Conservation (phyloP, 2,329 filamentous ascomycete genomes). For the Plectosphaerella sp. region DNA sequence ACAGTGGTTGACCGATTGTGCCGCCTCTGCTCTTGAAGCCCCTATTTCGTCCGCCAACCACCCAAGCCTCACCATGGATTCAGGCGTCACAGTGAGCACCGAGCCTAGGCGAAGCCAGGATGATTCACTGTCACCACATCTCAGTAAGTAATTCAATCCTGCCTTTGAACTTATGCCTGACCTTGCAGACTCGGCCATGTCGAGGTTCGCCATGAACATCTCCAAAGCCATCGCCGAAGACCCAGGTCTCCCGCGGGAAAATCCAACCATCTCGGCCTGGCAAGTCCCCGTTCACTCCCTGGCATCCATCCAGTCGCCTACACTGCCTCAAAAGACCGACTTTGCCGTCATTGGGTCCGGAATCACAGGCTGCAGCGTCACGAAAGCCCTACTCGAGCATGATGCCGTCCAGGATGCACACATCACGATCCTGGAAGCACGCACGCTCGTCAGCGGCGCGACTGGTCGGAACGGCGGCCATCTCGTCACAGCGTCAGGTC, state of each 20-base stretch:
- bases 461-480: slow-evolving; percentile 25
- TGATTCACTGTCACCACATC: no score
- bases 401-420: slow-evolving; percentile 2
- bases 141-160: no score
- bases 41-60: no score
- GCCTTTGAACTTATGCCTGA: not conserved
- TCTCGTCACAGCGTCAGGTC: slow-evolving; percentile 2
- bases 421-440: slow-evolving; percentile 20
- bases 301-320: slow-evolving; percentile 1
- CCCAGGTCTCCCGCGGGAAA: slow-evolving; percentile 26
- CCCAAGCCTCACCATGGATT: no score
- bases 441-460: slow-evolving; percentile 19
- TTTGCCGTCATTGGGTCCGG: slow-evolving; percentile 31
- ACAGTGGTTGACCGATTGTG: no score
- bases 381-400: slow-evolving; percentile 20
- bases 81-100: no score
- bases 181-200: not conserved
- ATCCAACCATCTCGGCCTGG: slow-evolving; percentile 28
- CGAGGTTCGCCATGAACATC: not conserved
- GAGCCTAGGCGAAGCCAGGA: no score
- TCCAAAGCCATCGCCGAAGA: slow-evolving; percentile 13
- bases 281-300: slow-evolving; percentile 15
- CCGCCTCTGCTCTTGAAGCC: no score
- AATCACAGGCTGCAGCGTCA: slow-evolving; percentile 25
- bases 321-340: slow-evolving; percentile 15